Evolutionary conservation across 73 alveolate genomes (phyloP), one percentile per base, ranked within the genome.

Genomic region (Tetrahymena elliotti): DNA sequence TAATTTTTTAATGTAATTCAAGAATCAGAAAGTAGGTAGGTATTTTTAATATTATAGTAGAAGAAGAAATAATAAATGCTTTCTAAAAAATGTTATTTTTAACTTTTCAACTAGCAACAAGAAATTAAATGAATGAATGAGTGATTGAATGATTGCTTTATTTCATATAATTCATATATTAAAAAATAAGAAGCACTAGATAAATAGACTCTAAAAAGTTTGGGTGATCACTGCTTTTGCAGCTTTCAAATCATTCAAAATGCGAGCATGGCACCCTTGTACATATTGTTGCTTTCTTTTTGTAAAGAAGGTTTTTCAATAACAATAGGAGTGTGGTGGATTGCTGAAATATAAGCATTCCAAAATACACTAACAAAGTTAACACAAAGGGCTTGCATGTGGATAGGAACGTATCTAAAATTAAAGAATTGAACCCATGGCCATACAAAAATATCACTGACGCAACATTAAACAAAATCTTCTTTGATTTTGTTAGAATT

Each of bases 301-400:
- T 68, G 34, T 31, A 27, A 68, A 68, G 88, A 68, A 68, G 88
- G 88, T 6, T 27, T n/a, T 68, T 68, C 88, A 31, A 68, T 27
- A 47, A 47, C 31, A 47, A 38, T 15, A 15, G 88, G 88, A 27
- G 88, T 68, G 88, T 84, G 94, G 11, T 84, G 82, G 35, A 84
- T 40, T 5, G 82, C 53, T 84, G 94, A 84, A 38, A 84, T 37
- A 35, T 84, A 84, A 38, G 94, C 94, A 40, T 84, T 40, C 94
- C 94, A 84, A 84, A 84, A 84, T 10, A 84, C 94, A 40, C 94
- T 84, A 16, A 84, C 52, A 84, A 84, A n/a, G 37, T 37, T 38
- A 20, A 84, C 94, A 38, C 22, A 37, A 84, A 84, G 82, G 82
- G 94, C 94, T 84, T 84, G 52, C 94, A 84, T 84, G 31, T 84